These are phyloP conservation scores for Cydonia oblonga DNA, from an alignment of 331 rosid genomes.

Conservation along the genomic window DNA sequence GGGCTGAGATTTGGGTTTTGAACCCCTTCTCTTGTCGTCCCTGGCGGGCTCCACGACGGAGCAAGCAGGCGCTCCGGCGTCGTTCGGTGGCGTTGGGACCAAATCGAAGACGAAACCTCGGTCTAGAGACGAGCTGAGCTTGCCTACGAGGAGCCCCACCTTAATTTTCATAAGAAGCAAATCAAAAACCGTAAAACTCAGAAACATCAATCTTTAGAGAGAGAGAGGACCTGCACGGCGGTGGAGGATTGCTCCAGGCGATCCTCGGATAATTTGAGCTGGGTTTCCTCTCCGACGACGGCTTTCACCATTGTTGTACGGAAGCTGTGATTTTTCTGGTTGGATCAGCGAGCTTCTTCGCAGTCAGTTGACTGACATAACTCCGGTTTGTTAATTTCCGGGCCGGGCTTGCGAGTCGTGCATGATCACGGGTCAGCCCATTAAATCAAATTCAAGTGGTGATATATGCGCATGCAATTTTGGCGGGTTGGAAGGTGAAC, in stretches of 20 bases:
- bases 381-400: background rate
- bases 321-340: background rate
- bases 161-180: slow-evolving; percentile 15
- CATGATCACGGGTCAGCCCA: background rate
- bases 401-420: background rate
- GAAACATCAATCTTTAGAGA: background rate
- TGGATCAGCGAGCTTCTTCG: background rate
- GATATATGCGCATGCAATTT: no score
- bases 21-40: slow-evolving; percentile 49
- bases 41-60: slow-evolving; percentile 33
- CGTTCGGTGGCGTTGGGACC: slow-evolving; percentile 69
- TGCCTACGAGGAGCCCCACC: slow-evolving; percentile 78
- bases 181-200: background rate
- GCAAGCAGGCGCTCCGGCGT: slow-evolving; percentile 57
- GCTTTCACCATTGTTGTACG: slow-evolving; percentile 62
- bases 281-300: slow-evolving; percentile 77
- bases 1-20: slow-evolving; percentile 50
- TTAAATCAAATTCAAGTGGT: background rate
- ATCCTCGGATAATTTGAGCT: slow-evolving; percentile 52
- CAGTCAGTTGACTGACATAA: no score
- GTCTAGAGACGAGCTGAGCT: slow-evolving; percentile 52
- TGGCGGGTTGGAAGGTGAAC: no score
- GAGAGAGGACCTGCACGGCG: slow-evolving; percentile 40
- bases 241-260: slow-evolving; percentile 51
- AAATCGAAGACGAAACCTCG: slow-evolving; percentile 68